phyloP scores from a whole-genome alignment of 108 stramenopile genomes.

The Nitzschia sp. region DNA sequence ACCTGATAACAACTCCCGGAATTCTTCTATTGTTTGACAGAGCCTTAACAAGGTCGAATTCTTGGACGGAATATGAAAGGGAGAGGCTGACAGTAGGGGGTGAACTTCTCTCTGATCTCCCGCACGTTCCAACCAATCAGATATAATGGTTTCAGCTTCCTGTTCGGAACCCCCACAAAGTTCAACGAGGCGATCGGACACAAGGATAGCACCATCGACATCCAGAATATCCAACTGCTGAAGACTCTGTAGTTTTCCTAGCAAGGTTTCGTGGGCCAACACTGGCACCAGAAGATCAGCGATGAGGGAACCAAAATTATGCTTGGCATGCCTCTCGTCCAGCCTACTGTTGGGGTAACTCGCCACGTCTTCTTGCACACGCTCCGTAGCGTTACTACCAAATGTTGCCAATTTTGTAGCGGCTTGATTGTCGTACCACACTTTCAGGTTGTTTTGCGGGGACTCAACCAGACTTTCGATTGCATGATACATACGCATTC shows the following conservation, averaged over 20 bases:
- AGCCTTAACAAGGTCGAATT: conserved; percentile 14
- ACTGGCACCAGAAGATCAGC: background rate
- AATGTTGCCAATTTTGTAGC: conserved; percentile 1
- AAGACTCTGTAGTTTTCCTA: conserved; percentile 43
- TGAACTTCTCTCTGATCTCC: background rate
- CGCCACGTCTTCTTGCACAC: background rate
- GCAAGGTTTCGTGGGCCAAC: conserved; percentile 37
- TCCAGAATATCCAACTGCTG: conserved; percentile 67
- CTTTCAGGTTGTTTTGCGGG: conserved; percentile 69
- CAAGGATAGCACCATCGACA: conserved; percentile 65
- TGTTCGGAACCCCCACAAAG: conserved; percentile 47
- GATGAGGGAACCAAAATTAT: conserved; percentile 16
- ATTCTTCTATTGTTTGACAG: conserved; percentile 17
- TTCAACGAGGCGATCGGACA: conserved; percentile 56
- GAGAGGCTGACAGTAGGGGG: conserved; percentile 17
- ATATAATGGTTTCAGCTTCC: conserved; percentile 42
- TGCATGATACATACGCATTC: conserved; percentile 31
- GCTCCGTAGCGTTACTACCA: conserved; percentile 18
- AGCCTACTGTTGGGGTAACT: background rate
- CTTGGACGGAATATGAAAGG: conserved; percentile 17
- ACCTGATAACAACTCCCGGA: background rate
- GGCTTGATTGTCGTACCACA: conserved; percentile 37
- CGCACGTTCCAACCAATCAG: conserved; percentile 2
- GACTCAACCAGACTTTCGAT: conserved; percentile 38
- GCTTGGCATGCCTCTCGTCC: background rate